These are phyloP conservation scores for Xylaria sp. DNA, from an alignment of 2,329 filamentous ascomycete genomes.

Conservation along the genomic window DNA sequence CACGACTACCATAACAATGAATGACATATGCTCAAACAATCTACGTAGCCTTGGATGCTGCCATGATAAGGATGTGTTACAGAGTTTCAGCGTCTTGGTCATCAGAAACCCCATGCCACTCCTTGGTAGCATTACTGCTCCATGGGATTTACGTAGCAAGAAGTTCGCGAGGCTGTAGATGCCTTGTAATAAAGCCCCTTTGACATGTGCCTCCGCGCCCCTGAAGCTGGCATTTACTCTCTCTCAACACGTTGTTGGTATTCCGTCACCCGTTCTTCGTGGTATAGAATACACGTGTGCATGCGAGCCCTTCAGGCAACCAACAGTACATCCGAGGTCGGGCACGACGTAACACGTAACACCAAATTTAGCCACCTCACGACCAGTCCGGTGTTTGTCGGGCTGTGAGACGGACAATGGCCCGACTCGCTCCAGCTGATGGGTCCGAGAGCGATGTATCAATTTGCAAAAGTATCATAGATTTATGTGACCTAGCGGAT, in stretches of 20 bases:
- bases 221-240: neutral
- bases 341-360: constrained; percentile 3
- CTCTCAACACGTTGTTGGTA: neutral
- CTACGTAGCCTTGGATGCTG: neutral
- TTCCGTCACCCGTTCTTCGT: neutral
- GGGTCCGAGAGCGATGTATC: neutral
- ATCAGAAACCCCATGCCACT: neutral
- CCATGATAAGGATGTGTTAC: neutral
- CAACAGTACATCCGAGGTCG: neutral
- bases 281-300: constrained; percentile 3
- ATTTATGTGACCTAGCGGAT: neutral
- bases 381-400: neutral
- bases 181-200: neutral
- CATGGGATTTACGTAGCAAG: neutral
- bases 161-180: neutral
- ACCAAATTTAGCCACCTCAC: neutral
- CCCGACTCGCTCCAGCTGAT: neutral
- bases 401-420: neutral
- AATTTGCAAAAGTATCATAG: neutral
- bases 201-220: neutral
- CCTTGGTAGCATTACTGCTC: neutral
- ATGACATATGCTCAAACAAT: constrained; percentile 2
- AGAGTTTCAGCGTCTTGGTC: neutral
- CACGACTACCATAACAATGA: constrained; percentile 23
- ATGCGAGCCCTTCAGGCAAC: neutral